Conservation (phyloP, 345 rosid species). For the Microcos paniculata region DNA sequence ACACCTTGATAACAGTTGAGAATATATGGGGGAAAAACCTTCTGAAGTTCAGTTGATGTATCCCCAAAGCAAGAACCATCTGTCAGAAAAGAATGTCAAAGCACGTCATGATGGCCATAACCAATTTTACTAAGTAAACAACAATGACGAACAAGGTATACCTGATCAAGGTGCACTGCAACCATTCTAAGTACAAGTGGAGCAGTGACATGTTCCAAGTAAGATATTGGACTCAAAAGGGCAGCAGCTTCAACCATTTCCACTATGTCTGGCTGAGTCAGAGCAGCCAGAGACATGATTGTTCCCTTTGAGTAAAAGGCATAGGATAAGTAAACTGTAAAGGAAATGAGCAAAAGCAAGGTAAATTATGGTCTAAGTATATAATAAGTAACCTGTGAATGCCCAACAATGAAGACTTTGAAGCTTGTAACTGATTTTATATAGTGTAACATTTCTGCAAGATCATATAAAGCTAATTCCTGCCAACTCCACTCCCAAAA, state of each 20-base stretch:
- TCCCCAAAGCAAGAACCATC: slow-evolving; percentile 80
- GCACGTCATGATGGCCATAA: slow-evolving; percentile 24
- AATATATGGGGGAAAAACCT: slow-evolving; percentile 42
- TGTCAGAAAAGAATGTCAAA: slow-evolving; percentile 28
- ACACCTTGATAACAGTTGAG: slow-evolving; percentile 5
- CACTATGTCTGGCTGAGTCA: slow-evolving; percentile 63
- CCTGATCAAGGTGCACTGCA: slow-evolving; percentile 86
- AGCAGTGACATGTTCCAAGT: slow-evolving; percentile 76
- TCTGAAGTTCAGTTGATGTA: slow-evolving; percentile 83
- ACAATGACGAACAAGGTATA: slow-evolving; percentile 23
- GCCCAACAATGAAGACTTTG: slow-evolving; percentile 82
- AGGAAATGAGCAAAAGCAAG: background rate
- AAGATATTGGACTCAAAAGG: slow-evolving; percentile 83
- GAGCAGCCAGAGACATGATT: slow-evolving; percentile 86
- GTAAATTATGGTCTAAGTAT: background rate
- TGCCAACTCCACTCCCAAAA: slow-evolving; percentile 99
- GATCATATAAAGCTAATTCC: slow-evolving; percentile 81
- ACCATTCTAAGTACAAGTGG: slow-evolving; percentile 90
- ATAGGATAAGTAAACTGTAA: slow-evolving; percentile 9
- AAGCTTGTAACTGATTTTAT: slow-evolving; percentile 50
- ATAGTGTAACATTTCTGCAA: slow-evolving; percentile 65
- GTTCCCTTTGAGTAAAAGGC: slow-evolving; percentile 57
- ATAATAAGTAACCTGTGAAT: slow-evolving; percentile 71
- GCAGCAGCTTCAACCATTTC: slow-evolving; percentile 96
- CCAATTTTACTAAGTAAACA: slow-evolving; percentile 2